These are phyloP conservation scores for Trametes sanguinea DNA, from an alignment of 768 basidiomycete species.

Conservation along the genomic window DNA sequence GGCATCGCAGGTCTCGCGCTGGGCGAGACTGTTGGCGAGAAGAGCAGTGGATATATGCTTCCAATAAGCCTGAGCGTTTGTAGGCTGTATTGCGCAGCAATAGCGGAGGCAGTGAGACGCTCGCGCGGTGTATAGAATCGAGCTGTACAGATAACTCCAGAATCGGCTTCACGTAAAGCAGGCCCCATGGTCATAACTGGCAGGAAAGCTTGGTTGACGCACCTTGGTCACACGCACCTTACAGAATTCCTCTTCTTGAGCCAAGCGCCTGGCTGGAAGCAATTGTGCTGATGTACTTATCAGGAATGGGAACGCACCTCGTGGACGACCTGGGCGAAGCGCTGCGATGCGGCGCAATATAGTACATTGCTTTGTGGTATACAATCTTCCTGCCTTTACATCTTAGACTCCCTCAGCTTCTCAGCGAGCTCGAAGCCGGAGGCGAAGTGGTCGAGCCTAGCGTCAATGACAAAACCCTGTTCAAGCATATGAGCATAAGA, in stretches of 20 bases:
- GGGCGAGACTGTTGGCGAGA: conserved; percentile 36
- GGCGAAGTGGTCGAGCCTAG: conserved; percentile 75
- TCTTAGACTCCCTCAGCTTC: conserved; percentile 29
- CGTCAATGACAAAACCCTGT: conserved; percentile 64
- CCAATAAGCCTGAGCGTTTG: not conserved
- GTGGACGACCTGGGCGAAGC: not conserved
- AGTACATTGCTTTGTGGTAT: not conserved
- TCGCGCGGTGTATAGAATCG: not conserved
- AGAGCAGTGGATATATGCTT: not conserved
- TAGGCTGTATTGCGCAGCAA: no score
- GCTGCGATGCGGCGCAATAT: not conserved
- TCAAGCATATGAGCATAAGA: not conserved
- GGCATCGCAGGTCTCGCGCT: not conserved
- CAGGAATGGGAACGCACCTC: no score
- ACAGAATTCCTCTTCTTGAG: no score
- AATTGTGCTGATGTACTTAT: no score
- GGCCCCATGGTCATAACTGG: no score
- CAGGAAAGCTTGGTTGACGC: no score
- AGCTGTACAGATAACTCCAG: not conserved
- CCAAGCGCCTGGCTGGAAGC: no score
- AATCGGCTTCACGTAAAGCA: no score
- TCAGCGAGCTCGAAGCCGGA: conserved; percentile 64
- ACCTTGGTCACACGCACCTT: no score
- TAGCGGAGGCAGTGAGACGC: no score
- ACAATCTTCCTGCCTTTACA: not conserved